Conservation (phyloP, 441 rosid genomes). For the Croton setiger region DNA sequence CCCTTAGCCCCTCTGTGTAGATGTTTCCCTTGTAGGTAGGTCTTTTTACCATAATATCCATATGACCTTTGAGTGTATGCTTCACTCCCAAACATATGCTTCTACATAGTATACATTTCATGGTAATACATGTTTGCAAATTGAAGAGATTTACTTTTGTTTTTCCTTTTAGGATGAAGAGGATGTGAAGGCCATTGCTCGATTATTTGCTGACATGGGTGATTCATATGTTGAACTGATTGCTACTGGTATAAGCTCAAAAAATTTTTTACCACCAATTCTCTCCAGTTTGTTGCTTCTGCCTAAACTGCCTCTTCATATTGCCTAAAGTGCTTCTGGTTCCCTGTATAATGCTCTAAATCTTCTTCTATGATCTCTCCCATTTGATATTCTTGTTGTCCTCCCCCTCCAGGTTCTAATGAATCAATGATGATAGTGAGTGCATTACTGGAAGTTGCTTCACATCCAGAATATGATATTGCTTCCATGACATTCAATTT, state of each 20-base stretch:
- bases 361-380: conserved; percentile 7
- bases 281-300: conserved; percentile 18
- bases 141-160: conserved; percentile 16
- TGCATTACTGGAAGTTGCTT: conserved; percentile 88
- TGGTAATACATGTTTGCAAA: neutral
- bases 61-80: neutral
- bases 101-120: neutral
- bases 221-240: conserved; percentile 97
- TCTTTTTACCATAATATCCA: neutral
- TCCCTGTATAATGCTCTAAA: conserved; percentile 15
- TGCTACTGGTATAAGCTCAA: conserved; percentile 66
- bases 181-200: conserved; percentile 98
- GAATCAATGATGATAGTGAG: conserved; percentile 87
- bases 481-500: conserved; percentile 99
- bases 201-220: conserved; percentile 96
- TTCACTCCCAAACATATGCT: neutral
- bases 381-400: neutral
- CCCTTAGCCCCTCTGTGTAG: neutral
- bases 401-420: conserved; percentile 60
- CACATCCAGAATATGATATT: conserved; percentile 94
- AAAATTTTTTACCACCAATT: conserved; percentile 17
- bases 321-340: conserved; percentile 16
- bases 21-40: neutral
- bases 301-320: neutral
- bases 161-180: conserved; percentile 82